These are phyloP conservation scores for Cichorium intybus DNA, from an alignment of 140 eudicot species.

Conservation along the genomic window DNA sequence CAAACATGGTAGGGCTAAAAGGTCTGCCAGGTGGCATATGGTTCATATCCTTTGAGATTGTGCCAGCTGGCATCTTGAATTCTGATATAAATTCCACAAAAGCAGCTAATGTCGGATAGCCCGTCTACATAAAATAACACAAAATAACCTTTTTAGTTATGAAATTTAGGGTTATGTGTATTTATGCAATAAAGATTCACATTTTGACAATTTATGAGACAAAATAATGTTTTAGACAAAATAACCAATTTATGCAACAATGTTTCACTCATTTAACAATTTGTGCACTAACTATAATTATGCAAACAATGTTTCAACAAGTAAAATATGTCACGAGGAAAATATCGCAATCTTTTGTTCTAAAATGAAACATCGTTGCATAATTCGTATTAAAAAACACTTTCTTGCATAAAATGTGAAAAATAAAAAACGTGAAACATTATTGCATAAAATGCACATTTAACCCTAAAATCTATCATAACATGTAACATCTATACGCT, in stretches of 20 bases:
- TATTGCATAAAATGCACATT: too few species aligned
- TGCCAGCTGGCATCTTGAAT: constrained; percentile 58
- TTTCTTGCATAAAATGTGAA: too few species aligned
- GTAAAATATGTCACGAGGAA: too few species aligned
- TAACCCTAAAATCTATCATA: too few species aligned
- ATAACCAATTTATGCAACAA: not conserved
- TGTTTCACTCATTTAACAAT: not conserved
- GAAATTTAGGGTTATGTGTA: not conserved
- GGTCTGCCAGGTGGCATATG: constrained; percentile 68
- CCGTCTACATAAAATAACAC: constrained; percentile 41
- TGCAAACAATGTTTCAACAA: too few species aligned
- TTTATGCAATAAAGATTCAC: not conserved
- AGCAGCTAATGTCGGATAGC: constrained; percentile 70
- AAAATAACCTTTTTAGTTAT: not conserved
- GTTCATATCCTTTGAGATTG: constrained; percentile 42
- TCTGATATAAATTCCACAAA: constrained; percentile 63
- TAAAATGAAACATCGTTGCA: too few species aligned
- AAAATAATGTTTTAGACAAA: too few species aligned
- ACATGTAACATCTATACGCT: too few species aligned
- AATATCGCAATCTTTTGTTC: too few species aligned
- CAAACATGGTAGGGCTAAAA: constrained; percentile 82
- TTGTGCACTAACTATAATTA: too few species aligned
- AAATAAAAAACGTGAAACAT: too few species aligned
- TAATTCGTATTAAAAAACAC: too few species aligned
- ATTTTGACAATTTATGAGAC: not conserved